These are phyloP conservation scores for Neurospora tetraspora DNA, from an alignment of 495 filamentous ascomycete species.

Conservation along the genomic window DNA sequence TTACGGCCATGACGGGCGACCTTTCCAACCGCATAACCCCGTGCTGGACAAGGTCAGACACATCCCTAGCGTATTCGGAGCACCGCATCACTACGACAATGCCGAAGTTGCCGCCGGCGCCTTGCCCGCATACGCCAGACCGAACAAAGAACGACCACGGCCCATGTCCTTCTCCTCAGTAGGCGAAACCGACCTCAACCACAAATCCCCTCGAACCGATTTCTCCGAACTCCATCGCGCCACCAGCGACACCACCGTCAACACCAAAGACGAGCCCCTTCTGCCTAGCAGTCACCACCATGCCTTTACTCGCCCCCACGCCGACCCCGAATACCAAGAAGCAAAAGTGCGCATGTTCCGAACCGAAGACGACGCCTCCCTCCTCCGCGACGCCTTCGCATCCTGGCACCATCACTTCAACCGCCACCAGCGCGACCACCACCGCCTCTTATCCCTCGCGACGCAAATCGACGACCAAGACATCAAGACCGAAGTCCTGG, in stretches of 20 bases:
- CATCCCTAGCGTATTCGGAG: neutral
- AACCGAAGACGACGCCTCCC: constrained; percentile 2
- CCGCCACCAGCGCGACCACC: constrained; percentile 1
- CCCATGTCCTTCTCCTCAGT: constrained; percentile 10
- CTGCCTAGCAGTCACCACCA: neutral
- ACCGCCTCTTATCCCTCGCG: constrained; percentile 3
- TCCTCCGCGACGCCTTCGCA: constrained; percentile 7
- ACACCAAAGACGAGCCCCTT: constrained; percentile 7
- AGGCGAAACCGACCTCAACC: constrained; percentile 10
- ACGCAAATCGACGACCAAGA: constrained; percentile 14
- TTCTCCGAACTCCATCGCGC: constrained; percentile 4
- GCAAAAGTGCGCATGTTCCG: constrained; percentile 9
- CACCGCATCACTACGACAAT: neutral
- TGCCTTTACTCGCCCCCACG: neutral
- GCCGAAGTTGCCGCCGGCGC: constrained; percentile 1
- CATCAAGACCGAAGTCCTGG: constrained; percentile 13
- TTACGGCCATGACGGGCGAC: neutral
- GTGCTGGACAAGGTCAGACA: constrained; percentile 2
- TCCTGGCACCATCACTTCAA: constrained; percentile 9
- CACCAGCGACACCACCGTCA: constrained; percentile 10
- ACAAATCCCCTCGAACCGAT: constrained; percentile 5
- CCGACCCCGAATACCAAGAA: constrained; percentile 10
- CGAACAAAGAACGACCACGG: constrained; percentile 10
- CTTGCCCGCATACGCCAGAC: neutral
- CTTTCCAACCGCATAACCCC: constrained; percentile 6